phyloP scores from a whole-genome alignment of 2,329 filamentous ascomycete genomes.

The Hortaea sp. region DNA sequence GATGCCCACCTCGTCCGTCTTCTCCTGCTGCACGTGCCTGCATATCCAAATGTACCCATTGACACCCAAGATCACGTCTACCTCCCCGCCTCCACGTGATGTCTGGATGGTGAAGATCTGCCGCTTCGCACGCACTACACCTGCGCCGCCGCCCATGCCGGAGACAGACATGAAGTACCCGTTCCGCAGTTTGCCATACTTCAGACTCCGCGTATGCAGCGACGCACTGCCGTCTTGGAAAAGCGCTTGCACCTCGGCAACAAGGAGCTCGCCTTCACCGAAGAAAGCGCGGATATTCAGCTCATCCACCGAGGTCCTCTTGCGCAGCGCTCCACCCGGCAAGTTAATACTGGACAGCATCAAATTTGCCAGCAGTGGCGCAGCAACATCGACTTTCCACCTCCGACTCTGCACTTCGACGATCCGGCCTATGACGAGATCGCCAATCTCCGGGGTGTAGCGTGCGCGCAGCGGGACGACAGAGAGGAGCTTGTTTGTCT shows the following conservation, averaged over 20 bases:
- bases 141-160: conserved; percentile 66
- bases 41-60: conserved; percentile 97
- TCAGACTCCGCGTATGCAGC: conserved; percentile 79
- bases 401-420: conserved; percentile 86
- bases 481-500: conserved; percentile 94
- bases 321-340: conserved; percentile 82
- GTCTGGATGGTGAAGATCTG: conserved; percentile 78
- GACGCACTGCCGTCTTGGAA: conserved; percentile 77
- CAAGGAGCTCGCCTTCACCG: conserved; percentile 82
- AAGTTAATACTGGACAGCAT: conserved; percentile 88
- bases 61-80: conserved; percentile 84
- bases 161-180: conserved; percentile 77
- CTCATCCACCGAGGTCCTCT: conserved; percentile 90
- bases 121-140: conserved; percentile 71
- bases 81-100: conserved; percentile 49
- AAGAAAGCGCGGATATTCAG: conserved; percentile 97
- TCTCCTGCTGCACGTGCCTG: conserved; percentile 53
- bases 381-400: conserved; percentile 92
- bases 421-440: conserved; percentile 87
- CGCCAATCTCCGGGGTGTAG: conserved; percentile 92
- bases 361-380: conserved; percentile 72
- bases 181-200: conserved; percentile 93
- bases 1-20: conserved; percentile 51
- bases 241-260: conserved; percentile 88
- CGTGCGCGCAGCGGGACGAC: conserved; percentile 82